phyloP scores from a whole-genome alignment of 495 filamentous ascomycete genomes.

The Talaromyces wortmannii region DNA sequence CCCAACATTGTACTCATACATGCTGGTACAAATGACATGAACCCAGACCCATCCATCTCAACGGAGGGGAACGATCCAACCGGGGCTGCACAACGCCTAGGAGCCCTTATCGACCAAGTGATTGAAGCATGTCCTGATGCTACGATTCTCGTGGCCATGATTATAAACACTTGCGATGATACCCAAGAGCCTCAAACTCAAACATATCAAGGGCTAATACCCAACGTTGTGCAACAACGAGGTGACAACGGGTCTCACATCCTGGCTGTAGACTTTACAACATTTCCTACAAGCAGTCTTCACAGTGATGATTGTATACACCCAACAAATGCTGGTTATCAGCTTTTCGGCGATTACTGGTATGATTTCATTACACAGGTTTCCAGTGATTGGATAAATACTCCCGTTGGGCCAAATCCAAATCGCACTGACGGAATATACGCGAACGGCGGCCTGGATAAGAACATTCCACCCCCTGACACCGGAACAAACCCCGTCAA shows the following conservation, averaged over 20 bases:
- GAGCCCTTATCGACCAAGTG: neutral
- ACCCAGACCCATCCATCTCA: neutral
- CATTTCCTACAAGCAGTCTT: neutral
- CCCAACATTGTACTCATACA: slow-evolving; percentile 2
- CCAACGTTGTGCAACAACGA: neutral
- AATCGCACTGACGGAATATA: neutral
- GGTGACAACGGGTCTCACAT: neutral
- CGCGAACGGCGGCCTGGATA: neutral
- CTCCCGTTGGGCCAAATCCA: neutral
- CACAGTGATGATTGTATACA: slow-evolving; percentile 2
- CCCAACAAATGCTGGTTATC: neutral
- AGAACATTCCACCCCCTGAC: neutral
- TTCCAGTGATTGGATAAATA: neutral
- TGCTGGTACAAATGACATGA: slow-evolving; percentile 2
- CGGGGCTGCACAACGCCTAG: neutral
- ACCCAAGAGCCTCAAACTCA: neutral
- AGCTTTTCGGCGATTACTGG: neutral
- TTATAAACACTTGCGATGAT: neutral
- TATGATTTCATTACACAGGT: neutral
- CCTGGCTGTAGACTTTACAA: neutral
- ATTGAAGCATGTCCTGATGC: neutral
- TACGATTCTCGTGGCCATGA: neutral
- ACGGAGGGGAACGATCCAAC: neutral
- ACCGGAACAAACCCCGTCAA: neutral
- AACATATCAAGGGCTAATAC: neutral